Percentiles rank a stretch among this genome's conserved stretches.
phyloP scores from a whole-genome alignment of 257 asterid genomes.

The Solanum pinnatisectum region DNA sequence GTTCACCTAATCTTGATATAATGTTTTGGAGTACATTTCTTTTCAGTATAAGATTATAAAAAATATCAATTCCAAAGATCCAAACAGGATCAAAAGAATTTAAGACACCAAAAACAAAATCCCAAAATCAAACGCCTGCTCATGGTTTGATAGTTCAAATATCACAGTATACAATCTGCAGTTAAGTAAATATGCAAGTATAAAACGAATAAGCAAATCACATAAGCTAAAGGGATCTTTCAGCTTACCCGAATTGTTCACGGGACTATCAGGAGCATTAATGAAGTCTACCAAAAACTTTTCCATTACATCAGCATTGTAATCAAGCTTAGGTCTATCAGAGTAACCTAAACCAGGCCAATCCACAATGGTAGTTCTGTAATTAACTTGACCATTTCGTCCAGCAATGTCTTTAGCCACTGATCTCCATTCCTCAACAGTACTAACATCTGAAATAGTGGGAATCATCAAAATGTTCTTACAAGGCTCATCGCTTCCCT shows the following conservation, averaged over 20 bases:
- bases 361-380: constrained; percentile 77
- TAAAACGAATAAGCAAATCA: background rate
- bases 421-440: constrained; percentile 86
- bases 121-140: background rate
- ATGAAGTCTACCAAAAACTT: constrained; percentile 73
- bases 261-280: constrained; percentile 52
- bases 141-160: background rate
- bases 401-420: constrained; percentile 71
- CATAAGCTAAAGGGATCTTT: background rate
- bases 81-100: background rate
- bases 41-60: background rate
- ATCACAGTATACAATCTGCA: background rate
- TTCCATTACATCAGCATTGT: constrained; percentile 83
- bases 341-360: constrained; percentile 98
- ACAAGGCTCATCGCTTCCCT: constrained; percentile 26
- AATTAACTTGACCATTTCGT: constrained; percentile 30
- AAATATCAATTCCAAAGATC: background rate
- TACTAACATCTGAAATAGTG: constrained; percentile 91
- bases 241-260: constrained; percentile 42
- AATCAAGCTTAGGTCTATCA: constrained; percentile 80
- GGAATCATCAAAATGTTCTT: constrained; percentile 75
- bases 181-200: background rate
- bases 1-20: background rate
- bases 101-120: background rate
- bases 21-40: background rate